Evolutionary conservation across 371 early-diverging fungal species (phyloP), one percentile per base, ranked within the genome.

Genomic region (Syncephalastrum racemosum): DNA sequence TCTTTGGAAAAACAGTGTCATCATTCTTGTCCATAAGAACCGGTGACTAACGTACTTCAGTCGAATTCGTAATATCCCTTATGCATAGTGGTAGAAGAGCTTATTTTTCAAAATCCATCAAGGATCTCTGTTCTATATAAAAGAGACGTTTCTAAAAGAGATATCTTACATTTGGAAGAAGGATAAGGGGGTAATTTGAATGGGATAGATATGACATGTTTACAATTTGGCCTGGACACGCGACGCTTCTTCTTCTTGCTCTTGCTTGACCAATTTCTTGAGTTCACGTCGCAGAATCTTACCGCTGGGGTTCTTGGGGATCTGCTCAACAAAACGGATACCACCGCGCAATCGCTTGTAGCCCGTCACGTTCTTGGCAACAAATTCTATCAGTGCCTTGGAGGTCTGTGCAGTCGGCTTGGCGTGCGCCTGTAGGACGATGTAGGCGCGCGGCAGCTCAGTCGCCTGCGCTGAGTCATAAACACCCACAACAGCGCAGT

Each of bases 321-420:
- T 87, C 22, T 66, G 74, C 5, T 79, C 75, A 4, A 88, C 78
- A 59, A 91, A 79, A 7, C 70, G 72, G 19, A 90, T 80, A 1
- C 94, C 95, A 13, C 93, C 95, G 16, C 92, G 77, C 42, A 95
- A 66, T 48, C 81, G 70, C 71, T 94, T 94, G 77, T 92, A 81
- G 8, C 75, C 72, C 0, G 90, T 85, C 0, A 91, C 88, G n/a
- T 79, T 67, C 0, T 54, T 60, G 20, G 78, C 76, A 8, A 92
- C 78, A 77, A 80, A 91, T 5, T 59, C 63, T 13, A 48, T 36
- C 50, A 66, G 58, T 0, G 64, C 56, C 24, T 70, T 69, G 25
- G 54, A 69, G n/a, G 66, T 58, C 41, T 62, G 56, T 13, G 46
- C 45, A 36, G n/a, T 64, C 13, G 41, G 46, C 27, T 64, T 65